Evolutionary conservation across 768 basidiomycete genomes (phyloP).

Genomic region (Mycena chlorophos): DNA sequence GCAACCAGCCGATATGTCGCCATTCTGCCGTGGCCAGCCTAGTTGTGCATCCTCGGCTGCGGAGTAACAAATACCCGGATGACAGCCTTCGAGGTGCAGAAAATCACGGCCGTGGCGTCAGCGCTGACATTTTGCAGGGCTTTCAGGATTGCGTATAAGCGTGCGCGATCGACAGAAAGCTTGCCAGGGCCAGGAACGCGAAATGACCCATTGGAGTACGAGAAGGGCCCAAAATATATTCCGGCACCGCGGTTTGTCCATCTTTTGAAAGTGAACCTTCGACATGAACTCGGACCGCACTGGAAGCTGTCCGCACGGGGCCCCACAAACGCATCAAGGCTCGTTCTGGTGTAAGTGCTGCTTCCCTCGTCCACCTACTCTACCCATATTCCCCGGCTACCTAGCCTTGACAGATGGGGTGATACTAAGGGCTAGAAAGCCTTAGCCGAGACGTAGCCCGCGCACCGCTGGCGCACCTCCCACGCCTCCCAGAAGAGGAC

Average conservation of each 20-base stretch:
- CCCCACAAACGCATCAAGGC: background rate
- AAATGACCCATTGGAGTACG: background rate
- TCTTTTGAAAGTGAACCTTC: background rate
- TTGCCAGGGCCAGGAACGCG: background rate
- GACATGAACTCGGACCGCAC: background rate
- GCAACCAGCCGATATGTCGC: conserved; percentile 3
- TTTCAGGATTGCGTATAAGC: background rate
- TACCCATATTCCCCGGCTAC: too few relatives aligned
- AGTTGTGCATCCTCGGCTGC: background rate
- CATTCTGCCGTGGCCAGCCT: conserved; percentile 7
- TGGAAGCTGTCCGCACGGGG: background rate
- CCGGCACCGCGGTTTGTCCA: background rate
- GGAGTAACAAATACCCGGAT: conserved; percentile 3
- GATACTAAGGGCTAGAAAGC: too few relatives aligned
- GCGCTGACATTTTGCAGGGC: background rate
- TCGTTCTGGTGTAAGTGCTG: background rate
- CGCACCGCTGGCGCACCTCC: too few relatives aligned
- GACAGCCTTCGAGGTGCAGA: conserved; percentile 5
- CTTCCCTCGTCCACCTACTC: too few relatives aligned
- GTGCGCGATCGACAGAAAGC: background rate
- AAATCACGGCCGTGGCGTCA: background rate
- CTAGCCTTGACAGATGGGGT: too few relatives aligned
- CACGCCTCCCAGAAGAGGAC: too few relatives aligned
- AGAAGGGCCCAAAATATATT: background rate
- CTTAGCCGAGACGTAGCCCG: too few relatives aligned